These are phyloP conservation scores for Leccinum longicurvipes DNA, from an alignment of 768 basidiomycete species.

Conservation along the genomic window DNA sequence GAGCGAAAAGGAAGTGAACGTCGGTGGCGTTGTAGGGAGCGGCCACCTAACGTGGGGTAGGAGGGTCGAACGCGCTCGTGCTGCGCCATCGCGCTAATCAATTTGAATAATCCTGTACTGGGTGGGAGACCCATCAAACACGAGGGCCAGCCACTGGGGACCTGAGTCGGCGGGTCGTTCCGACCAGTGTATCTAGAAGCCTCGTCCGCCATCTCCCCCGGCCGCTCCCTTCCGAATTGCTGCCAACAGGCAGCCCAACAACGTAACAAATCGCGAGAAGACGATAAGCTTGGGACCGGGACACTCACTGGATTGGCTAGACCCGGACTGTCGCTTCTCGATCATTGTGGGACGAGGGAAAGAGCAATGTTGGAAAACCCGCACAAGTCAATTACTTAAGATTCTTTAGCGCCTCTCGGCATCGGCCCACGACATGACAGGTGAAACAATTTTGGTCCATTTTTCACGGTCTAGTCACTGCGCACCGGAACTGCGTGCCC, in stretches of 20 bases:
- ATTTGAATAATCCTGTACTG: slow-evolving; percentile 6
- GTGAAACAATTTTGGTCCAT: not conserved
- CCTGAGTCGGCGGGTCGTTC: no score
- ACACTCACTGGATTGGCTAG: not conserved
- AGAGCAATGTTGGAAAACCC: not conserved
- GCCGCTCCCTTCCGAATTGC: not conserved
- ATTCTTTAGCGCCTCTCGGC: not conserved
- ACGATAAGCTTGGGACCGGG: not conserved
- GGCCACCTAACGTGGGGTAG: not conserved
- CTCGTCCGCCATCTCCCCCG: not conserved
- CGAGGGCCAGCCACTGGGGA: not conserved
- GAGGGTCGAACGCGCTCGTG: not conserved
- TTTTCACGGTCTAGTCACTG: not conserved
- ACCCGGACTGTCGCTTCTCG: no score
- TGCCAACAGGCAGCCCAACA: not conserved
- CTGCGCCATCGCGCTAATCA: not conserved
- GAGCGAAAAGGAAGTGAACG: not conserved
- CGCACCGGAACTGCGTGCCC: not conserved
- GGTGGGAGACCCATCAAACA: slow-evolving; percentile 3
- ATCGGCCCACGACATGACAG: not conserved
- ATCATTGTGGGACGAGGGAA: not conserved
- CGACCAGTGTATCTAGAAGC: not conserved
- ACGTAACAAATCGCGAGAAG: not conserved
- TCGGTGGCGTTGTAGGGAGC: not conserved
- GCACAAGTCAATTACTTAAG: not conserved